Conservation (phyloP, 2,329 filamentous ascomycete genomes). For the Bipolaris sorokiniana region DNA sequence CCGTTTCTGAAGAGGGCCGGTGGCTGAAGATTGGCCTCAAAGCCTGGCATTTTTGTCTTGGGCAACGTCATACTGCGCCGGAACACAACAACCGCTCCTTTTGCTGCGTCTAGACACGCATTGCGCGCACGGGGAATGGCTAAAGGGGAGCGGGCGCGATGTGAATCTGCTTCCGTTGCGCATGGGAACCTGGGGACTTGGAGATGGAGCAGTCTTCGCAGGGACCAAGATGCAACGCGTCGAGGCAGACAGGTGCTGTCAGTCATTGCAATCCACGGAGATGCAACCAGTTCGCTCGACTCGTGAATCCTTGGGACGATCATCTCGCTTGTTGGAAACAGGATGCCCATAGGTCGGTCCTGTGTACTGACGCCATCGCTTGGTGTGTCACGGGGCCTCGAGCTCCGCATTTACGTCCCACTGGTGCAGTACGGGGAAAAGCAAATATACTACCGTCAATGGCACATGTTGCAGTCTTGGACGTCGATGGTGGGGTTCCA, state of each 20-base stretch:
- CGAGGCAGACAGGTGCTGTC: not conserved
- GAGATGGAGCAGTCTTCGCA: not conserved
- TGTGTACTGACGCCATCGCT: not conserved
- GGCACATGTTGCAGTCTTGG: too few relatives aligned
- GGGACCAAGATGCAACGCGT: conserved; percentile 8
- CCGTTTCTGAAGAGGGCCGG: conserved; percentile 20
- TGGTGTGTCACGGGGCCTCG: not conserved
- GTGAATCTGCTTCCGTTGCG: not conserved
- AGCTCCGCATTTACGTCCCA: not conserved
- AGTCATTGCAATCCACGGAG: not conserved
- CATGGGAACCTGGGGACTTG: not conserved
- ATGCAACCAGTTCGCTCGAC: too few relatives aligned
- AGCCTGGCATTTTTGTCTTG: conserved; percentile 30
- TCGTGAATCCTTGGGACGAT: not conserved
- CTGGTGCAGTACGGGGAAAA: not conserved
- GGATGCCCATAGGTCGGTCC: not conserved
- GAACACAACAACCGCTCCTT: conserved; percentile 17
- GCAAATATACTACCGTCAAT: too few relatives aligned
- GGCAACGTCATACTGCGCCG: conserved; percentile 31
- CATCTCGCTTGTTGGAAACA: not conserved
- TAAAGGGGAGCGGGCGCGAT: not conserved
- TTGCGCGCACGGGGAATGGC: not conserved
- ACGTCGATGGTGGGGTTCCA: too few relatives aligned
- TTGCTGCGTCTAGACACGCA: conserved; percentile 14
- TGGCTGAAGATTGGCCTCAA: conserved; percentile 21